phyloP scores from a whole-genome alignment of 2,329 filamentous ascomycete species.

The Neobulgaria alba region DNA sequence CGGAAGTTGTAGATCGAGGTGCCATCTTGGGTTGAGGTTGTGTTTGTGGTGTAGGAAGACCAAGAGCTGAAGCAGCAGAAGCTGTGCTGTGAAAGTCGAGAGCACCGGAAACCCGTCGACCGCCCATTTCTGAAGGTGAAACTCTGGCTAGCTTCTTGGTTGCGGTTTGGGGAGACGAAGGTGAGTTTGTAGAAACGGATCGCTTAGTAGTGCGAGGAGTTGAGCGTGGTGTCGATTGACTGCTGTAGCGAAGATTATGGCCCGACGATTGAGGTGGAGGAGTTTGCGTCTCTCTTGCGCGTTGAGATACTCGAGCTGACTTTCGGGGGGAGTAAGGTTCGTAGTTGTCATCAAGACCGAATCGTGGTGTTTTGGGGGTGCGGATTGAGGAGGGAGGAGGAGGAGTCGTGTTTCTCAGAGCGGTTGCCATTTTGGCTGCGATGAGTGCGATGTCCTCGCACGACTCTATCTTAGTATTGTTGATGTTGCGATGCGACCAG shows the following conservation, averaged over 20 bases:
- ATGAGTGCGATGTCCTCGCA: background rate
- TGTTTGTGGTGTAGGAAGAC: conserved; percentile 18
- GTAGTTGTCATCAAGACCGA: conserved; percentile 60
- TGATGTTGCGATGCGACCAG: too few relatives aligned
- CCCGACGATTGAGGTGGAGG: conserved; percentile 36
- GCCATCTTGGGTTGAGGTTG: conserved; percentile 16
- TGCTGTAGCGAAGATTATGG: conserved; percentile 28
- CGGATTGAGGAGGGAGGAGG: conserved; percentile 48
- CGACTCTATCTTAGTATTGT: too few relatives aligned
- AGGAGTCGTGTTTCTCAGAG: conserved; percentile 43
- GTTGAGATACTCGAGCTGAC: conserved; percentile 54
- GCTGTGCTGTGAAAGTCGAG: conserved; percentile 37
- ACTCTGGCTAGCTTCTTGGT: conserved; percentile 19
- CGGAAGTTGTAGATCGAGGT: conserved; percentile 8
- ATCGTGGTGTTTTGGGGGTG: conserved; percentile 61
- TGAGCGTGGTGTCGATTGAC: conserved; percentile 1
- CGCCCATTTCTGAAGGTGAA: conserved; percentile 34
- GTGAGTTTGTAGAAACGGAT: conserved; percentile 18
- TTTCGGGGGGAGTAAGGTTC: conserved; percentile 66
- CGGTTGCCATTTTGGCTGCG: conserved; percentile 22
- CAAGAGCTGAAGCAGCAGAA: conserved; percentile 32
- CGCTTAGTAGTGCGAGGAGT: conserved; percentile 17
- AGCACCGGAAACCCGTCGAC: conserved; percentile 38
- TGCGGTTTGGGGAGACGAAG: conserved; percentile 22
- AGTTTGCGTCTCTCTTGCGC: conserved; percentile 40